A percentile compares a stretch with the other conserved stretches of the same genome.
Conservation (phyloP, 148 eudicot genomes). For the Fagopyrum homotropicum region DNA sequence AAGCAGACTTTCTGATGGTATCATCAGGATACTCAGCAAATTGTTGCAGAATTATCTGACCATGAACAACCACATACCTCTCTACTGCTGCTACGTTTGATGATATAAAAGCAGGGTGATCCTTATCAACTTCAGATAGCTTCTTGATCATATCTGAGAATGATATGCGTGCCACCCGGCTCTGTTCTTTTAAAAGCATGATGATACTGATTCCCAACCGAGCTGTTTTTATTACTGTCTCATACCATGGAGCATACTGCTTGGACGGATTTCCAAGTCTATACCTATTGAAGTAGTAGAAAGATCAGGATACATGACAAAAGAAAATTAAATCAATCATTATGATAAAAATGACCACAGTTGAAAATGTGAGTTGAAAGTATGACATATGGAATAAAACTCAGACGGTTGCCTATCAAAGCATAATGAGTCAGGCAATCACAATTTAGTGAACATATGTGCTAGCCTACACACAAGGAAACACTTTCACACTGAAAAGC, state of each 20-base stretch:
- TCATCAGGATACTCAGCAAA: constrained; percentile 88
- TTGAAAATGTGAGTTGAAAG: too few species aligned
- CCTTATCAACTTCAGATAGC: constrained; percentile 53
- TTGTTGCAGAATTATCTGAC: constrained; percentile 87
- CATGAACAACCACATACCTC: constrained; percentile 84
- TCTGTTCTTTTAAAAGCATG: constrained; percentile 79
- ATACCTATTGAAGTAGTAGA: constrained; percentile 46
- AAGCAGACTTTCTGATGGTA: constrained; percentile 59
- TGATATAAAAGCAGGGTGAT: constrained; percentile 70
- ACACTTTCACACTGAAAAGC: too few species aligned
- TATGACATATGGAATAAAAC: too few species aligned
- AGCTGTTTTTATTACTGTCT: constrained; percentile 80
- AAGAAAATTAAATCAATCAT: background rate
- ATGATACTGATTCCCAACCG: constrained; percentile 68
- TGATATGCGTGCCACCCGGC: constrained; percentile 76
- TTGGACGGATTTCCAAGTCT: constrained; percentile 95
- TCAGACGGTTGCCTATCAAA: too few species aligned
- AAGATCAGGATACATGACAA: background rate
- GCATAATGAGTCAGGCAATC: too few species aligned
- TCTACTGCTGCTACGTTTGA: constrained; percentile 56
- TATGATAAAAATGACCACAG: background rate
- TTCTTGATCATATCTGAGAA: constrained; percentile 69
- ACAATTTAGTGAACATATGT: too few species aligned
- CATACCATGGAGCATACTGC: constrained; percentile 93
- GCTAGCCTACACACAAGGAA: too few species aligned